Percentiles rank a stretch among this genome's conserved stretches.
phyloP scores from a whole-genome alignment of 2,329 filamentous ascomycete genomes.

The Epichloe sp. region DNA sequence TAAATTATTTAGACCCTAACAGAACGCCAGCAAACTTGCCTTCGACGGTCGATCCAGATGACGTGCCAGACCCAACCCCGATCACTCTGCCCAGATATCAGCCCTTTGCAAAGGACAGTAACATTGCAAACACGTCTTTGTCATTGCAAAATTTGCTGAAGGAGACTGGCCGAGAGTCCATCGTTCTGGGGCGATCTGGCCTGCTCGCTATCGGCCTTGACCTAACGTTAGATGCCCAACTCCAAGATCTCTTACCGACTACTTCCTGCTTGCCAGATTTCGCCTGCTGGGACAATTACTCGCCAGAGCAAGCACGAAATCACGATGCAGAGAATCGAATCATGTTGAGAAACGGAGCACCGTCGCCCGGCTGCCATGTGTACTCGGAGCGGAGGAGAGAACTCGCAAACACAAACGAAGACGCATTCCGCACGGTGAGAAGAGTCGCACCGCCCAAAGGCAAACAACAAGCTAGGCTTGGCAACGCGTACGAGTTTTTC shows the following conservation, averaged over 20 bases:
- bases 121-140: slow-evolving; percentile 25
- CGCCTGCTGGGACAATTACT: slow-evolving; percentile 34
- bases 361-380: slow-evolving; percentile 42
- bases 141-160: slow-evolving; percentile 33
- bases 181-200: slow-evolving; percentile 27
- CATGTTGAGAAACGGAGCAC: slow-evolving; percentile 37
- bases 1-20: slow-evolving; percentile 2
- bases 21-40: slow-evolving; percentile 16
- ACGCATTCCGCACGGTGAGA: slow-evolving; percentile 48
- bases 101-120: slow-evolving; percentile 22
- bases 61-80: slow-evolving; percentile 44
- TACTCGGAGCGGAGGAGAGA: slow-evolving; percentile 47
- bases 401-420: slow-evolving; percentile 41
- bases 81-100: slow-evolving; percentile 36
- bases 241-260: slow-evolving; percentile 40
- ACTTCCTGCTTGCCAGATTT: slow-evolving; percentile 40
- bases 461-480: slow-evolving; percentile 39
- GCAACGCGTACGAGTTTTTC: slow-evolving; percentile 54
- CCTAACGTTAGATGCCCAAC: slow-evolving; percentile 35
- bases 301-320: slow-evolving; percentile 34
- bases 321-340: slow-evolving; percentile 34
- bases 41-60: slow-evolving; percentile 28
- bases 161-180: slow-evolving; percentile 35
- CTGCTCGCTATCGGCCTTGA: slow-evolving; percentile 46
- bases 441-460: slow-evolving; percentile 42